Conservation (phyloP, 176 grass and related monocot species). For the Musa itinerans region DNA sequence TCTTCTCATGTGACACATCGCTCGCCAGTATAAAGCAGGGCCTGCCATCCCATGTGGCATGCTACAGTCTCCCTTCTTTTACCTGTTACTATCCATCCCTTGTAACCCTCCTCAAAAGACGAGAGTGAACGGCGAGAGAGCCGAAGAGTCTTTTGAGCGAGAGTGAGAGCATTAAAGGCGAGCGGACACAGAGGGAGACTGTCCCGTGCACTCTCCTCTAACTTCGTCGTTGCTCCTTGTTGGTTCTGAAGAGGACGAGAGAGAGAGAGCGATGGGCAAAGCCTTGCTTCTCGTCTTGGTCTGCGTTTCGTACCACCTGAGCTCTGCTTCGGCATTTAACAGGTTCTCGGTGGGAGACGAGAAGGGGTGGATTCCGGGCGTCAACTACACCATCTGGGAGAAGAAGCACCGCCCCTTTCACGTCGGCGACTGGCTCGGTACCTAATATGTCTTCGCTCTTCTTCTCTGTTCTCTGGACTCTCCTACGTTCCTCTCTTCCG, state of each 20-base stretch:
- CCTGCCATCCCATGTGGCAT: conserved; percentile 4
- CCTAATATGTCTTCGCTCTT: neutral
- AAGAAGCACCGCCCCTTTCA: conserved; percentile 74
- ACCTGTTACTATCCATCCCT: neutral
- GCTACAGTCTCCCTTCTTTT: neutral
- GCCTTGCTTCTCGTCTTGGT: neutral
- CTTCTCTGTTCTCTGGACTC: conserved; percentile 6
- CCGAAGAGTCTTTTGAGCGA: neutral
- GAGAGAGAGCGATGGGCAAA: neutral
- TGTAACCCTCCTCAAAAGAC: neutral
- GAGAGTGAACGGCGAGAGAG: neutral
- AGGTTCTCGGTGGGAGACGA: conserved; percentile 63
- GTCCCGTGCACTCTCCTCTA: neutral
- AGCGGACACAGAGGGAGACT: no score
- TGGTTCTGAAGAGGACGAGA: neutral
- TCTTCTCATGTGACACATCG: neutral
- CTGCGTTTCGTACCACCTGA: conserved; percentile 20
- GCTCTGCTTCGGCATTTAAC: conserved; percentile 32
- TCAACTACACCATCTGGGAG: conserved; percentile 80
- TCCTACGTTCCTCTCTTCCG: no score
- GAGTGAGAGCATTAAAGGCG: no score
- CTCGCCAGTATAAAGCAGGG: neutral
- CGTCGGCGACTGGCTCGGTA: conserved; percentile 95
- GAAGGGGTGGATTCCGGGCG: conserved; percentile 79
- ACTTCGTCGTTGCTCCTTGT: neutral